Evolutionary conservation across 1,139 yeast species (phyloP).

Genomic region (Yamadazyma atmosphaerica): DNA sequence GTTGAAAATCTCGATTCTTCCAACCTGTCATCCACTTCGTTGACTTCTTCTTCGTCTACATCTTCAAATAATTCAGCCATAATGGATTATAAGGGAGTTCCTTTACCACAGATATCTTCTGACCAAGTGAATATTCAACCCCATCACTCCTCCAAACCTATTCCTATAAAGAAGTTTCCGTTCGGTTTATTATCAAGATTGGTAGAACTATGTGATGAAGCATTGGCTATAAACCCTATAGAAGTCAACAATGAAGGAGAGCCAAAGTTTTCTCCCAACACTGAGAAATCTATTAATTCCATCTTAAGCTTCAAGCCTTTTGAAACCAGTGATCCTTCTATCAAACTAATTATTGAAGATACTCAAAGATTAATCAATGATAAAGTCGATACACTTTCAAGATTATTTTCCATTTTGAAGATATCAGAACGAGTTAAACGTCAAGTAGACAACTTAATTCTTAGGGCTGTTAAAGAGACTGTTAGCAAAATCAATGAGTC

Average conservation of each 20-base stretch:
- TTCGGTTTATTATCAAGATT: constrained; percentile 65
- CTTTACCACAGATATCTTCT: constrained; percentile 37
- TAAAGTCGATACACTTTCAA: constrained; percentile 71
- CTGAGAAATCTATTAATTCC: constrained; percentile 62
- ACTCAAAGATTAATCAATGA: constrained; percentile 61
- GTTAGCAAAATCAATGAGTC: constrained; percentile 52
- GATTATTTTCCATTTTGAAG: constrained; percentile 75
- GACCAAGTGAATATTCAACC: constrained; percentile 22
- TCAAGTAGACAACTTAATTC: constrained; percentile 77
- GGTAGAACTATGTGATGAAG: constrained; percentile 72
- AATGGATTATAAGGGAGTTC: constrained; percentile 61
- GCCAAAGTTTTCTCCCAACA: constrained; percentile 63
- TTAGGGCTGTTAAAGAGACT: constrained; percentile 65
- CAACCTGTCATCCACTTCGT: constrained; percentile 7
- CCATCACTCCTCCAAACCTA: constrained; percentile 28
- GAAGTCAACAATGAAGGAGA: constrained; percentile 32
- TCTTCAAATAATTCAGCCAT: constrained; percentile 16
- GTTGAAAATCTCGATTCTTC: constrained; percentile 11
- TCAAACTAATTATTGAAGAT: constrained; percentile 63
- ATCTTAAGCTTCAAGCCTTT: constrained; percentile 57
- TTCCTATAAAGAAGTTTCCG: constrained; percentile 53
- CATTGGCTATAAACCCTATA: constrained; percentile 64
- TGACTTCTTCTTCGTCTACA: constrained; percentile 15
- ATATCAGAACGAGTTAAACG: constrained; percentile 78
- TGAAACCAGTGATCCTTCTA: constrained; percentile 64